Conservation (phyloP, 805 yeast genomes). For the Wickerhamiella alocasiicola region DNA sequence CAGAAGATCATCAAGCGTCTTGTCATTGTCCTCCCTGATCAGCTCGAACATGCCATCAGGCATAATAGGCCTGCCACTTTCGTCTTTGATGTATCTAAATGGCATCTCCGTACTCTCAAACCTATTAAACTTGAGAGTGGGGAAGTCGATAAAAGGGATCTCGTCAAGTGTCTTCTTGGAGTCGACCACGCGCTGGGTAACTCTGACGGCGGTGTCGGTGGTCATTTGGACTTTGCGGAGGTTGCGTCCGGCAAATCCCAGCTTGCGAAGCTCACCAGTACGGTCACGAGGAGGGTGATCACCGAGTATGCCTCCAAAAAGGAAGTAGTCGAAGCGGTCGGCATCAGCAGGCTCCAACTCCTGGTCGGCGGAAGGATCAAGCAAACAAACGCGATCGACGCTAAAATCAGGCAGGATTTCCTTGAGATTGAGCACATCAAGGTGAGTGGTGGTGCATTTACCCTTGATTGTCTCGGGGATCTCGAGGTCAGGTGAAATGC, state of each 20-base stretch:
- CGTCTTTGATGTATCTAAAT: constrained; percentile 70
- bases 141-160: constrained; percentile 80
- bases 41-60: constrained; percentile 86
- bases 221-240: constrained; percentile 89
- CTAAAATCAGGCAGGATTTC: constrained; percentile 28
- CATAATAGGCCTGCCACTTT: constrained; percentile 57
- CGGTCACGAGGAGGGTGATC: constrained; percentile 82
- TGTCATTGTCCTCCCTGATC: constrained; percentile 76
- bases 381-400: constrained; percentile 52
- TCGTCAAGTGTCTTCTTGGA: constrained; percentile 47
- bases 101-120: constrained; percentile 97
- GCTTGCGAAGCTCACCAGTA: constrained; percentile 78
- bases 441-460: constrained; percentile 61
- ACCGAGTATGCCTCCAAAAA: constrained; percentile 93
- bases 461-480: constrained; percentile 46
- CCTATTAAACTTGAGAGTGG: constrained; percentile 78
- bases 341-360: constrained; percentile 66
- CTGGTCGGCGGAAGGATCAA: constrained; percentile 75
- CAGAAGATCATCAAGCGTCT: constrained; percentile 29
- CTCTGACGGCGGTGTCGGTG: constrained; percentile 92
- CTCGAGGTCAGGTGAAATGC: constrained; percentile 57
- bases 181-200: constrained; percentile 69
- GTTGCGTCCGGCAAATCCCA: constrained; percentile 79
- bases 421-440: constrained; percentile 42
- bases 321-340: constrained; percentile 64